A percentile compares a stretch with the other conserved stretches of the same genome.
These are phyloP conservation scores for Pseudogymnoascus destructans DNA, from an alignment of 2,329 filamentous ascomycete genomes.

Conservation along the genomic window DNA sequence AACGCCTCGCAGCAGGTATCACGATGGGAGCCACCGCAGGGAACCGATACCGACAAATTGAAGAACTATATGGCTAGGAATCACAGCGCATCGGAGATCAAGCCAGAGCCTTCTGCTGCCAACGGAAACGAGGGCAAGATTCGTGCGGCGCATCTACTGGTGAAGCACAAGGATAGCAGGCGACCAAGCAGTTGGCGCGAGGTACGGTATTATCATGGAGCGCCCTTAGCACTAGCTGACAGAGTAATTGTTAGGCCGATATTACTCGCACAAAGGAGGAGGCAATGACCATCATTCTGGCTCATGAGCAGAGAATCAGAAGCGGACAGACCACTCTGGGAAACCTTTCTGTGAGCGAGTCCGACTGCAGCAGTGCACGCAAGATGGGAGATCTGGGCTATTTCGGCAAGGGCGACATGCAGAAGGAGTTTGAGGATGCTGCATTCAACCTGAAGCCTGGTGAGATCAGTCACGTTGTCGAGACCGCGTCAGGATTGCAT, in stretches of 20 bases:
- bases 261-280: slow-evolving; percentile 86
- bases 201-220: slow-evolving; percentile 27
- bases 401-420: slow-evolving; percentile 92
- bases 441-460: slow-evolving; percentile 81
- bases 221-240: slow-evolving; percentile 11
- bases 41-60: slow-evolving; percentile 81
- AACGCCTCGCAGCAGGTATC: slow-evolving; percentile 76
- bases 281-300: slow-evolving; percentile 62
- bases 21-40: slow-evolving; percentile 83
- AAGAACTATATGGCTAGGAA: slow-evolving; percentile 88
- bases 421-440: slow-evolving; percentile 95
- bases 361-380: slow-evolving; percentile 87
- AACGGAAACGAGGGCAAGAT: slow-evolving; percentile 62
- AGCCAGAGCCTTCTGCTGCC: slow-evolving; percentile 21
- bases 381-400: slow-evolving; percentile 92
- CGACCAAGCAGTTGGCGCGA: slow-evolving; percentile 90
- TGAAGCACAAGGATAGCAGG: slow-evolving; percentile 84
- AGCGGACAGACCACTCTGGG: slow-evolving; percentile 56
- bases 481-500: slow-evolving; percentile 89
- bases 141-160: slow-evolving; percentile 77
- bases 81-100: slow-evolving; percentile 50
- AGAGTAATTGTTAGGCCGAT: slow-evolving; percentile 37
- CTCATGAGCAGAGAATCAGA: slow-evolving; percentile 64
- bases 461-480: slow-evolving; percentile 74
- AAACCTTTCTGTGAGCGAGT: slow-evolving; percentile 77